Conservation (phyloP, 441 rosid species). For the Adansonia madagascariensis region DNA sequence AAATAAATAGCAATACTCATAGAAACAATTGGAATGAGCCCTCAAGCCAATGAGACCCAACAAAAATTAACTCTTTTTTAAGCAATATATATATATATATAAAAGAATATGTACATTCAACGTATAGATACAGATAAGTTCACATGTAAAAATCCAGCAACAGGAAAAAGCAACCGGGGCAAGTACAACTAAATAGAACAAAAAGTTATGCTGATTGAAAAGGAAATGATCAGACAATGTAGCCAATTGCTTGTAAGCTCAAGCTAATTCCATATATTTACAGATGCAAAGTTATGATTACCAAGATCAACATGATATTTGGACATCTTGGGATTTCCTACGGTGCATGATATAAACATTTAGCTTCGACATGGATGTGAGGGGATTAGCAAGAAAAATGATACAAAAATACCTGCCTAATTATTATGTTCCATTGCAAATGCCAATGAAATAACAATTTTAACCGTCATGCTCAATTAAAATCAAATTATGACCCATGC, state of each 20-base stretch:
- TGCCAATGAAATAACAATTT: too few relatives aligned
- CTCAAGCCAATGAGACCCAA: not conserved
- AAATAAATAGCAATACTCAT: not conserved
- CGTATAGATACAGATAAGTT: not conserved
- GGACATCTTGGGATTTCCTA: not conserved
- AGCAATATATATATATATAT: not conserved
- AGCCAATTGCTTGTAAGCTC: not conserved
- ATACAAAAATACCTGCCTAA: not conserved
- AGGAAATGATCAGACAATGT: not conserved
- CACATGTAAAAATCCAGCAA: not conserved
- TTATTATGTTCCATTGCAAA: too few relatives aligned
- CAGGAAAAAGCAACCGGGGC: not conserved
- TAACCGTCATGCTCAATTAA: too few relatives aligned
- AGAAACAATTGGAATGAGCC: not conserved
- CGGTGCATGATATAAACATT: not conserved
- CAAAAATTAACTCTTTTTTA: not conserved
- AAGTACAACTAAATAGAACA: not conserved
- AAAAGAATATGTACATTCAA: not conserved
- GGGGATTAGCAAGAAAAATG: not conserved
- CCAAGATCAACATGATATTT: not conserved
- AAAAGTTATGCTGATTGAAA: not conserved
- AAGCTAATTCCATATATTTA: not conserved
- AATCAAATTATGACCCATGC: not conserved
- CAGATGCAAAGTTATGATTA: not conserved
- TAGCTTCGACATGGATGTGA: not conserved